Evolutionary conservation across 2,329 filamentous ascomycete genomes (phyloP), one percentile per base, ranked within the genome.

Genomic region (Botrytis porri): DNA sequence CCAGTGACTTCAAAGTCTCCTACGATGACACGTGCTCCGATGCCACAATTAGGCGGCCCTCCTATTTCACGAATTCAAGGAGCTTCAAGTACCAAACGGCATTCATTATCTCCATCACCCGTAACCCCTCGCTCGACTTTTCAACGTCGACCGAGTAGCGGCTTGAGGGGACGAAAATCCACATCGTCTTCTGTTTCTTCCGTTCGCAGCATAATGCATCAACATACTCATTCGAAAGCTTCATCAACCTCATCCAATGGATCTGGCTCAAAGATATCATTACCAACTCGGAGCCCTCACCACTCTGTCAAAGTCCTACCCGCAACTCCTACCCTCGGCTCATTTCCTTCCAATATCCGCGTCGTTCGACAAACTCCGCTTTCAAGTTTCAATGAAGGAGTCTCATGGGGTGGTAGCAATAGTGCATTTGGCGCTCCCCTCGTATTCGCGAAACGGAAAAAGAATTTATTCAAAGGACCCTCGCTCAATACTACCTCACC

Each of bases 121-220:
- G 82, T 98, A 59, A 98, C 96, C 0, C 95, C 96, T 5, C 92
- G 94, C 57, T 94, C 93, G 8, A 93, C 93, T 0, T 92, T 97
- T 78, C 67, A 63, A 29, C 90, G 96, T 18, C 92, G 94, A 51
- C 90, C 93, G 3, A 97, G 94, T 8, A 89, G 88, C 61, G 95
- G 95, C 43, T 87, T 98, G 62, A 89, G 95, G 41, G 95, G 96
- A 54, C 90, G 96, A 74, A 98, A 98, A 81, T 98, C 95, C 0
- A 99, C 96, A 0, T 98, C 94, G 0, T 97, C 94, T 0, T 98
- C 95, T 0, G 90, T 99, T 25, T 98, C 94, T 0, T 97, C 94
- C 0, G 91, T 99, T 73, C 91, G 96, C 73, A 97, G 93, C 62
- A 94, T 98, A 80, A 94, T 95, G 77, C 92, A 94, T 76, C 90